Evolutionary conservation across 768 basidiomycete species (phyloP), one percentile per base, ranked within the genome.

Genomic region (Mycena filopes): DNA sequence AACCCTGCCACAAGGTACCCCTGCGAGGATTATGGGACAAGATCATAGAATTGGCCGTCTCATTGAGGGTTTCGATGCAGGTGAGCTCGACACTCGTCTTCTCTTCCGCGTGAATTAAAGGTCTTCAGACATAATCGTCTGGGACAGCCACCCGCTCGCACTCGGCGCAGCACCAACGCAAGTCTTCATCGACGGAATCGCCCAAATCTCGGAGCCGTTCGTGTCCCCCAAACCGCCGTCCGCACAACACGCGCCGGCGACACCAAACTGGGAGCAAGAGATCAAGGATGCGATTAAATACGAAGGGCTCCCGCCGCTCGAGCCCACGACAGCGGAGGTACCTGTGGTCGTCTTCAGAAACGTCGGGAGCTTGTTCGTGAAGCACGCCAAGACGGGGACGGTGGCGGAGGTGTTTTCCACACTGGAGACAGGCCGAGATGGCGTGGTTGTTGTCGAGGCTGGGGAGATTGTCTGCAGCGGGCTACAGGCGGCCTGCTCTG

Each of bases 101-200:
- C 12, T 20, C 28, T 15, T 38, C 15, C 23, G 15, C 26, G 6
- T n/a, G 11, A 12, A 29, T 12, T 53, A 1, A 25, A 25, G 29
- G 7, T 7, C 1, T n/a, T 29, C 55, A 84, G 86, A 87, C 66
- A 63, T 86, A 20, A 81, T 84, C 21, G 71, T 87, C 10, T 92
- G 91, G 90, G 89, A 92, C 64, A 87, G 86, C 16, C 93, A 95
- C 74, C 95, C 94, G 0, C 81, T 96, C 20, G 71, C 84, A 0
- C 80, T 95, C 2, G 94, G 93, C 18, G 90, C 93, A 0, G 92
- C 93, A 0, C 94, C 95, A 0, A 78, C 79, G 7, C 93, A 95
- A 72, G 93, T 94, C 0, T 93, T 86, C 75, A 89, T 95, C 57
- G 95, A 96, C 68, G 94, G 94, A 5, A 91, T 95, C 57, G 74